Evolutionary conservation across 176 grass and related monocot species (phyloP).

Genomic region (Luzula sylvatica): DNA sequence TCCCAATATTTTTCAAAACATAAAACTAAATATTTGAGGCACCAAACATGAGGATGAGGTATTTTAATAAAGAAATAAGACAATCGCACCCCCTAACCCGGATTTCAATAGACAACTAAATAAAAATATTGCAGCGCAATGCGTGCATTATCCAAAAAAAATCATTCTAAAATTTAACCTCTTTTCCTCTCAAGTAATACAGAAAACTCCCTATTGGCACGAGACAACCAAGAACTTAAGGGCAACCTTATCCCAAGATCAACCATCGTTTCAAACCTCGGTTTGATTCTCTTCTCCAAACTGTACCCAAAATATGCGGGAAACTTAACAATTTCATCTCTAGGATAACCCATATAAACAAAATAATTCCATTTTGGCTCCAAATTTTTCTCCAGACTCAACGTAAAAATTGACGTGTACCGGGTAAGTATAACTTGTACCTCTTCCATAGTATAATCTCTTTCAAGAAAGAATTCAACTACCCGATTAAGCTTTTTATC

Average conservation of each 20-base stretch:
- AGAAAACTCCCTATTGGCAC: too few species aligned
- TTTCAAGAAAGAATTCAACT: not conserved
- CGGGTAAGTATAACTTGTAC: not conserved
- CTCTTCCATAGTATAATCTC: not conserved
- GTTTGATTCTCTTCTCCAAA: not conserved
- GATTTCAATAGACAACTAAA: too few species aligned
- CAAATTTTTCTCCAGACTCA: not conserved
- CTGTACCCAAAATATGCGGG: not conserved
- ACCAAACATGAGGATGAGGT: too few species aligned
- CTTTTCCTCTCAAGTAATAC: too few species aligned
- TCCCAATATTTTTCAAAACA: too few species aligned
- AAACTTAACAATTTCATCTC: not conserved
- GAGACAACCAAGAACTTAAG: not conserved
- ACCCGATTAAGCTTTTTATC: not conserved
- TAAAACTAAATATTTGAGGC: too few species aligned
- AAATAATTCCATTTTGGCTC: not conserved
- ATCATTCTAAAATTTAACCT: too few species aligned
- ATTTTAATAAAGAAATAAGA: too few species aligned
- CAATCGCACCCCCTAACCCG: too few species aligned
- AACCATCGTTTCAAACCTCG: not conserved
- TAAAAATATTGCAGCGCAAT: too few species aligned
- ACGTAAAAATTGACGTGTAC: not conserved
- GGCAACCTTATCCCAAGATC: not conserved
- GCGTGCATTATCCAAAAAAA: too few species aligned
- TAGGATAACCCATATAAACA: not conserved